Conservation (phyloP, 371 early-diverging fungal species). For the Mucor irregularis region DNA sequence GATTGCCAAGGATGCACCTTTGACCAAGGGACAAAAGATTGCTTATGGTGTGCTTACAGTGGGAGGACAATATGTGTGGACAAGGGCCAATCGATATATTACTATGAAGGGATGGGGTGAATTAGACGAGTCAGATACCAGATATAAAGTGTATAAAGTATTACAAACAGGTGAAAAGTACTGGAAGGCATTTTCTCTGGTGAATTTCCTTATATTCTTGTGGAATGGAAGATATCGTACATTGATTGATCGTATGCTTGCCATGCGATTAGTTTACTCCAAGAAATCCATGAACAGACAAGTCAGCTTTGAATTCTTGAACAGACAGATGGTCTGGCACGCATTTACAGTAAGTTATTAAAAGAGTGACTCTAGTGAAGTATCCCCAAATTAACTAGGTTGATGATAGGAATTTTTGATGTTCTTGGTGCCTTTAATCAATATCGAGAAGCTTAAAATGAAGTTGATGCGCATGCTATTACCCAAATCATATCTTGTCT, state of each 20-base stretch:
- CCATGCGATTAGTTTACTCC: constrained; percentile 81
- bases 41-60: constrained; percentile 62
- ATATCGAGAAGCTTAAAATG: constrained; percentile 71
- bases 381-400: background rate
- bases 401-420: constrained; percentile 81
- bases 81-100: constrained; percentile 57
- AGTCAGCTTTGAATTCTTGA: constrained; percentile 91
- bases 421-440: constrained; percentile 85
- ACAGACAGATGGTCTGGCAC: constrained; percentile 93
- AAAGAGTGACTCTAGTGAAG: background rate
- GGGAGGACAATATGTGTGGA: constrained; percentile 78
- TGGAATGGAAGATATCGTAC: constrained; percentile 82
- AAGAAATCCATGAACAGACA: constrained; percentile 74
- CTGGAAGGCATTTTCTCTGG: constrained; percentile 63
- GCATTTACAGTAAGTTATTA: constrained; percentile 78
- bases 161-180: constrained; percentile 67
- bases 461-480: constrained; percentile 55
- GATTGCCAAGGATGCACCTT: constrained; percentile 58
- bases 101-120: constrained; percentile 84
- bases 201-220: constrained; percentile 85
- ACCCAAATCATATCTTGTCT: constrained; percentile 54
- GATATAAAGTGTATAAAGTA: constrained; percentile 63
- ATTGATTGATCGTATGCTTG: constrained; percentile 74
- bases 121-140: constrained; percentile 57
- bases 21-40: constrained; percentile 61